phyloP scores from a whole-genome alignment of 148 eudicot species.

The Rhododendron griersonianum region DNA sequence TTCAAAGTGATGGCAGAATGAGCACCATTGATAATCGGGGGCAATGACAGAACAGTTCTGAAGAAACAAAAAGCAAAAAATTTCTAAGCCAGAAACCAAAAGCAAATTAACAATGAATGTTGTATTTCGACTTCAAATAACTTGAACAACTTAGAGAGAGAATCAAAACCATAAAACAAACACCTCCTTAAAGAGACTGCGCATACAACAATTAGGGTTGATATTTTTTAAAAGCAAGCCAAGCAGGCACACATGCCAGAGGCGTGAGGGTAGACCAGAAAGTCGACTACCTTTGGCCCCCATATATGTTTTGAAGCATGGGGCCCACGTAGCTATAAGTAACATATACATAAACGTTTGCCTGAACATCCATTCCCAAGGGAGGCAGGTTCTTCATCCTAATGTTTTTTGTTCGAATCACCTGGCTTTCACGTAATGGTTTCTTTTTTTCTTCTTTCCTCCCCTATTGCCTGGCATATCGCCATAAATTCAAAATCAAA shows the following conservation, averaged over 20 bases:
- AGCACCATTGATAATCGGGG: slow-evolving; percentile 92
- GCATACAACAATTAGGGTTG: neutral
- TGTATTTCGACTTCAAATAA: neutral
- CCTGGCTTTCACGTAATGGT: neutral
- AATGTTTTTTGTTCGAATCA: neutral
- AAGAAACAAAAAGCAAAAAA: slow-evolving; percentile 15
- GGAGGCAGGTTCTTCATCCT: neutral
- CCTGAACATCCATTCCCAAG: neutral
- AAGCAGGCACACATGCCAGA: neutral
- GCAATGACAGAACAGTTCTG: slow-evolving; percentile 93
- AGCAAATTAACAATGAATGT: neutral
- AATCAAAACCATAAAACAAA: neutral
- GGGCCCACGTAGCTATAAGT: neutral
- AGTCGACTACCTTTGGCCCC: neutral
- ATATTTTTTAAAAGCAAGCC: neutral
- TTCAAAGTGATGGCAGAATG: slow-evolving; percentile 86
- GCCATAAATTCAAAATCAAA: neutral
- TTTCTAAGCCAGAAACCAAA: slow-evolving; percentile 3
- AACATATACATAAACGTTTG: neutral
- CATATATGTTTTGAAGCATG: neutral
- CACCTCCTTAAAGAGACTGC: neutral
- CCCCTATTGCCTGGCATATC: neutral
- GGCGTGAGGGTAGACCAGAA: neutral
- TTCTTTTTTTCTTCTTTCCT: neutral
- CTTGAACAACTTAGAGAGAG: neutral